A percentile compares a stretch with the other conserved stretches of the same genome.
Evolutionary conservation across 2,329 filamentous ascomycete genomes (phyloP).

Genomic region (Diplodia scrobiculata): DNA sequence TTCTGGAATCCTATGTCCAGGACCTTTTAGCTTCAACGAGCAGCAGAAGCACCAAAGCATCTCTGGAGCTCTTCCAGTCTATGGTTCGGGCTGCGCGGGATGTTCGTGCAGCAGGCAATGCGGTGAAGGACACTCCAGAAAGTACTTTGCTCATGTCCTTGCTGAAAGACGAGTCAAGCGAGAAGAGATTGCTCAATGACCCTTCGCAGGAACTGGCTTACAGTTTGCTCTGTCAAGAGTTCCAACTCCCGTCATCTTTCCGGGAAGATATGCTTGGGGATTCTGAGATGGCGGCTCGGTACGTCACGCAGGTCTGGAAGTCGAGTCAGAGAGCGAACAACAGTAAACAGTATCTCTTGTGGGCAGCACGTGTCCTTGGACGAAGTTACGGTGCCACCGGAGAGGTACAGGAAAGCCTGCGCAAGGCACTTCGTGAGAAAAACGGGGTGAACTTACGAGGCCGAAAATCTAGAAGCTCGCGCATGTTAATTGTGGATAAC

Average conservation of each 20-base stretch:
- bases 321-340: constrained; percentile 67
- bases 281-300: constrained; percentile 64
- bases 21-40: not conserved
- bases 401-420: constrained; percentile 11
- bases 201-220: constrained; percentile 71
- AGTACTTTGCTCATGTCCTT: constrained; percentile 78
- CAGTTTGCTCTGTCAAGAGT: constrained; percentile 72
- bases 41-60: not conserved
- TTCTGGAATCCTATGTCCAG: constrained; percentile 59
- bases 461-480: constrained; percentile 9
- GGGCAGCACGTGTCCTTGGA: constrained; percentile 83
- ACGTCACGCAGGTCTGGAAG: constrained; percentile 71
- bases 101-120: constrained; percentile 69
- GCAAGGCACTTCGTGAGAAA: not conserved
- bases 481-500: constrained; percentile 40
- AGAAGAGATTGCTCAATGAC: constrained; percentile 66
- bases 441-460: constrained; percentile 13
- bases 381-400: constrained; percentile 60
- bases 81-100: constrained; percentile 70
- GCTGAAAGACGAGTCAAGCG: constrained; percentile 68
- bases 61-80: constrained; percentile 60
- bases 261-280: constrained; percentile 68
- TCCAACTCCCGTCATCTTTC: constrained; percentile 62
- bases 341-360: constrained; percentile 72
- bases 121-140: constrained; percentile 70